Evolutionary conservation across 345 rosid species (phyloP), one percentile per base, ranked within the genome.

Genomic region (Heritiera littoralis): DNA sequence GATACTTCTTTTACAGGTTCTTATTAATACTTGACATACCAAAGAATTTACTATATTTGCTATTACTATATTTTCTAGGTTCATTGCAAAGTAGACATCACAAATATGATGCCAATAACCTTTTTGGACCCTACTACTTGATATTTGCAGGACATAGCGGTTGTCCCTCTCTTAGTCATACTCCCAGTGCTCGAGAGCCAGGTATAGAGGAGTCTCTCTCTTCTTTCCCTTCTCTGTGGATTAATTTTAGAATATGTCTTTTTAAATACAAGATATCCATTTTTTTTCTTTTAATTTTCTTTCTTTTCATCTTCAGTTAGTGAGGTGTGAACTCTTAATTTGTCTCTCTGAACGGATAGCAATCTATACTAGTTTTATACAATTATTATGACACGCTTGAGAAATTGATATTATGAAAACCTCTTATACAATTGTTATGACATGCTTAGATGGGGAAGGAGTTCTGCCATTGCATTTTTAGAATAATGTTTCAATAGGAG

Each of bases 1-100:
- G 70, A 91, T 95, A 83, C 98, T 95, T 87, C 98, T 95, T 73
- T 84, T 95, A 76, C 99, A 95, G 99, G 99, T 95, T 79, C 35
- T 72, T 79, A 69, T 70, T 75, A 18, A 6, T 56, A 1, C 59
- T 64, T n/a, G 35, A 40, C 64, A 14, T 17, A 43, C 1, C 30
- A 7, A 38, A 48, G 12, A 40, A 76, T 28, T 60, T 75, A 51
- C 65, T 77, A 78, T 72, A 20, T 54, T 78, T 81, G 43, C 71
- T 60, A 17, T 76, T 66, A 63, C 51, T 64, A 72, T 72, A 35
- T 66, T 52, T 74, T 77, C 69, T 67, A 51, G 66, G 72, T 54
- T 80, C 58, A 17, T 81, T 75, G 60, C 59, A 30, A 82, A 85
- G 60, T 75, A 81, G 63, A 49, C 77, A 63, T 41, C 40, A 58